These are phyloP conservation scores for Dothidotthia symphoricarpi DNA, from an alignment of 2,329 filamentous ascomycete species.

Conservation along the genomic window DNA sequence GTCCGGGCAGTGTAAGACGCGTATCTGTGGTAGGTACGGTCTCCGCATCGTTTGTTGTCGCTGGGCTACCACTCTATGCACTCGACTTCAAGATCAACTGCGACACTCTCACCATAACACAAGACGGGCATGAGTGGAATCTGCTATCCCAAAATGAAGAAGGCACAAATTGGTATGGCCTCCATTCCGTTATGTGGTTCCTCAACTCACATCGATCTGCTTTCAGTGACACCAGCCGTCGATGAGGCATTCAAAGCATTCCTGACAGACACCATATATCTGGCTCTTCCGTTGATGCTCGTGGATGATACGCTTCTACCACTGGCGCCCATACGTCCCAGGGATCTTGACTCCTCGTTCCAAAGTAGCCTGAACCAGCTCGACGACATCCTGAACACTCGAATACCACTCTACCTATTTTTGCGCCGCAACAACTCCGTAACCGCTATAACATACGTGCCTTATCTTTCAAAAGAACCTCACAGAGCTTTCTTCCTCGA, in stretches of 20 bases:
- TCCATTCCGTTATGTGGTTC: too few species aligned
- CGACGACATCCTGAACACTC: conserved; percentile 13
- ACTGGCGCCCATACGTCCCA: conserved; percentile 4
- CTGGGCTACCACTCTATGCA: conserved; percentile 1
- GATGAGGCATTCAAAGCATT: conserved; percentile 12
- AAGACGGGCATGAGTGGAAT: too few species aligned
- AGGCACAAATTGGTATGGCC: too few species aligned
- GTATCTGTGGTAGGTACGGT: background rate
- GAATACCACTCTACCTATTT: conserved; percentile 20
- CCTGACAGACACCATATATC: conserved; percentile 2
- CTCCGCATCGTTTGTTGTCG: too few species aligned
- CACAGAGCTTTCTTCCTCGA: conserved; percentile 13
- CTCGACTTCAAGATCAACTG: too few species aligned
- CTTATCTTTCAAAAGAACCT: conserved; percentile 14
- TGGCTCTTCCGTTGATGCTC: conserved; percentile 13
- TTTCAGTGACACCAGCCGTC: conserved; percentile 1
- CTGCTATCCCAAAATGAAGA: too few species aligned
- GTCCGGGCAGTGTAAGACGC: background rate
- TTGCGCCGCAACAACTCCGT: conserved; percentile 15
- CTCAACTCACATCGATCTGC: too few species aligned
- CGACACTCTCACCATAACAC: too few species aligned
- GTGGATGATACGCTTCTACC: conserved; percentile 1
- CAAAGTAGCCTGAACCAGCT: conserved; percentile 19
- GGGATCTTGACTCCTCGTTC: conserved; percentile 3
- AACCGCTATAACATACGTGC: conserved; percentile 26